Conservation (phyloP, 768 basidiomycete genomes). For the Russula vinacea region DNA sequence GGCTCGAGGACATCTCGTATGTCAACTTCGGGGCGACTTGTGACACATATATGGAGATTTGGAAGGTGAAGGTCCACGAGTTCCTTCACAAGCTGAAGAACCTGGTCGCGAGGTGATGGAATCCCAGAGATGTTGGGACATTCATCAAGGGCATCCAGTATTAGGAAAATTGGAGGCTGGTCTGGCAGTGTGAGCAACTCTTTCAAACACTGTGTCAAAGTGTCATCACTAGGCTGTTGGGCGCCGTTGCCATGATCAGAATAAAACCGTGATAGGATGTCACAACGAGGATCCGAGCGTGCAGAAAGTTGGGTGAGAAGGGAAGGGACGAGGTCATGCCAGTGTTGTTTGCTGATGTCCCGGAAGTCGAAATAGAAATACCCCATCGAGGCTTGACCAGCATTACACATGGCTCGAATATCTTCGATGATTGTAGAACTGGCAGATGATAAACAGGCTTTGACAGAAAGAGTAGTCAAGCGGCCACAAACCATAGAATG, state of each 20-base stretch:
- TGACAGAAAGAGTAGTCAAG: too few relatives aligned
- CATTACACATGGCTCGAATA: neutral
- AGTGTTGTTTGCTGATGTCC: neutral
- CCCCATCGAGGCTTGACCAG: neutral
- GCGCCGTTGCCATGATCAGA: neutral
- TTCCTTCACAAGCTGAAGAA: neutral
- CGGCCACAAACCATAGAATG: neutral
- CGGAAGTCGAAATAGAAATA: constrained; percentile 12
- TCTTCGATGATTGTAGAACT: constrained; percentile 15
- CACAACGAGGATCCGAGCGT: neutral
- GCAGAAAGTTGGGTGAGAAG: constrained; percentile 12
- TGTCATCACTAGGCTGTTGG: neutral
- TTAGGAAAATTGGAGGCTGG: neutral
- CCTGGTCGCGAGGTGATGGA: neutral
- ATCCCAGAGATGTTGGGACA: neutral
- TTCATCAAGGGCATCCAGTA: constrained; percentile 3
- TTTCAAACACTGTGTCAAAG: neutral
- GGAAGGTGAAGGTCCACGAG: neutral
- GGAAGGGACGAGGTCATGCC: constrained; percentile 1
- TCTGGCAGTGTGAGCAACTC: neutral
- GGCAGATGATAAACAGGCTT: neutral
- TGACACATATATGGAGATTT: constrained; percentile 2
- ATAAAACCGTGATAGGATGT: neutral
- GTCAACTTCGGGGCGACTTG: constrained; percentile 7
- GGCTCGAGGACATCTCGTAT: constrained; percentile 5